Evolutionary conservation across 768 basidiomycete genomes (phyloP), one percentile per base, ranked within the genome.

Genomic region (Trametes coccinea): DNA sequence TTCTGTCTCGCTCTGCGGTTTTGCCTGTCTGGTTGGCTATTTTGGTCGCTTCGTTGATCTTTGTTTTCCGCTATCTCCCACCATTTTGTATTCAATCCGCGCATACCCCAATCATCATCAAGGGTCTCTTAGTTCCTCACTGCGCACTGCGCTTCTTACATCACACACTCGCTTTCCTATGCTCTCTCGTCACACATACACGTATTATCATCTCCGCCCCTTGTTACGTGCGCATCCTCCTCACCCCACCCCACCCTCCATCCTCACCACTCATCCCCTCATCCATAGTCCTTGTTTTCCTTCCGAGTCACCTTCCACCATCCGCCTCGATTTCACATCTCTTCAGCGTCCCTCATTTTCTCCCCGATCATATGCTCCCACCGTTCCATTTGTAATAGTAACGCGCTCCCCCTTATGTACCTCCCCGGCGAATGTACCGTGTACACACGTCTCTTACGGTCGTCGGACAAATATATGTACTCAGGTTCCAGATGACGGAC

Each of bases 121-220:
- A 9, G 41, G 31, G 30, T 1, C 30, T n/a, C 48, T 16, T 31
- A 27, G 13, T 14, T 5, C 17, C 27, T 17, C 29, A 39, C 29
- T 31, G 53, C 53, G 53, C 53, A 44, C 41, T 17, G 41, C 53
- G 39, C 46, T 57, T 46, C 6, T 40, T 57, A 46, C 56, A 49
- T 57, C 37, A 16, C 47, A 5, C 56, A 16, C 46, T 57, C 56
- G 48, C 49, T 59, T 44, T 59, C 48, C 30, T 51, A 22, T 48
- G 33, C 41, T 29, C n/a, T 33, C 41, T 45, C 14, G 34, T 37
- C 34, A 37, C 34, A 37, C 34, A 37, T 37, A 37, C 34, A 37
- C 34, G 34, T 11, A 37, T 22, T 37, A 37, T 37, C 34, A 37
- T 6, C 34, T 37, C 34, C 34, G 11, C 6, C 22, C 11, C 34